These are phyloP conservation scores for Eucalyptus urophylla DNA, from an alignment of 345 rosid genomes.

Conservation along the genomic window DNA sequence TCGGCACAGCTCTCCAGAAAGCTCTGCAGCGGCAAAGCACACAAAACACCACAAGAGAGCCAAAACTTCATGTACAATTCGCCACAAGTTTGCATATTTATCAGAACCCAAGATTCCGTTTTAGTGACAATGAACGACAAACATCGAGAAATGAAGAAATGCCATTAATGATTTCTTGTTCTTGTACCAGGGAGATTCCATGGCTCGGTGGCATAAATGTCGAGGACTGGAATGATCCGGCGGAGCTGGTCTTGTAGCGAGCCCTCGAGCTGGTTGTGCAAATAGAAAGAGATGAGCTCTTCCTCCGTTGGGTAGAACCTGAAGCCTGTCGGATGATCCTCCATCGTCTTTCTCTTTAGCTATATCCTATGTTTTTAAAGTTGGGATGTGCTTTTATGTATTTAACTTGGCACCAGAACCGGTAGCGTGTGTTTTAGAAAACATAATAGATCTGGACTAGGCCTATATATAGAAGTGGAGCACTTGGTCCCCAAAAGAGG, in stretches of 20 bases:
- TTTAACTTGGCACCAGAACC: neutral
- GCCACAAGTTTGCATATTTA: neutral
- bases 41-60: neutral
- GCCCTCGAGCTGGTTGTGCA: neutral
- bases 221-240: neutral
- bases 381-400: neutral
- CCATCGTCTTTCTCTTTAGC: neutral
- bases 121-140: neutral
- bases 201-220: neutral
- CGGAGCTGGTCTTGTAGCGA: neutral
- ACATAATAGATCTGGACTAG: neutral
- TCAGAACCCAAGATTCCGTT: neutral
- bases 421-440: neutral
- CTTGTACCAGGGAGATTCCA: neutral
- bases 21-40: constrained; percentile 12
- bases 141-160: neutral
- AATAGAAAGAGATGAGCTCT: neutral
- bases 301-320: neutral
- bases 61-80: neutral
- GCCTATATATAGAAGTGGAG: neutral
- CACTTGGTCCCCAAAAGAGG: neutral
- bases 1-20: constrained; percentile 45
- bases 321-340: neutral
- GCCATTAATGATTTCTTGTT: neutral
- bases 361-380: neutral